Evolutionary conservation across 805 yeast genomes (phyloP).

Genomic region (Suhomyces xylopsoci): DNA sequence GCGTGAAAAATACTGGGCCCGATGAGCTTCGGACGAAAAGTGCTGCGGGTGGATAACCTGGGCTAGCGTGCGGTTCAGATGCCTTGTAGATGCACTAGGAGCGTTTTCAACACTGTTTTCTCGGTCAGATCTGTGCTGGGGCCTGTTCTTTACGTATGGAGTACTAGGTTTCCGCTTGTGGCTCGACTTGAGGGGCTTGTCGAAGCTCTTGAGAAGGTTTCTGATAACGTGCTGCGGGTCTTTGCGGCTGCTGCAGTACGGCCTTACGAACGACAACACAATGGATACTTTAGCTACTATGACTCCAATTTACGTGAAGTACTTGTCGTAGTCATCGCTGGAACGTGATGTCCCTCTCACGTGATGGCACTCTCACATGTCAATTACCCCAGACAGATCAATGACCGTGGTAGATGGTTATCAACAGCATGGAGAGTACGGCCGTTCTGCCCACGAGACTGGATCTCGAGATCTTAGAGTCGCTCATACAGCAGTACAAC

Average conservation of each 20-base stretch:
- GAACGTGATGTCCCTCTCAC: not conserved
- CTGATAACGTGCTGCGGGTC: not conserved
- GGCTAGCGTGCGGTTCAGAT: conserved; percentile 3
- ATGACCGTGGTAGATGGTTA: not conserved
- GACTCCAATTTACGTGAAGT: not conserved
- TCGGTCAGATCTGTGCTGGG: not conserved
- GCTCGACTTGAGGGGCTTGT: not conserved
- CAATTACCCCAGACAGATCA: not conserved
- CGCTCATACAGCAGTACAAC: conserved; percentile 1
- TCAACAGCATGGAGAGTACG: not conserved
- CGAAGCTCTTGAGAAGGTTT: not conserved
- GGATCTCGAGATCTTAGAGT: conserved; percentile 2
- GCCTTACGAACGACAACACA: conserved; percentile 3
- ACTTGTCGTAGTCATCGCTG: not conserved
- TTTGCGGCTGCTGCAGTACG: not conserved
- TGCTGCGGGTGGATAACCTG: conserved; percentile 8
- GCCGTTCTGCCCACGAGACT: not conserved
- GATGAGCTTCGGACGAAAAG: conserved; percentile 8
- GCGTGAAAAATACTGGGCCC: conserved; percentile 6
- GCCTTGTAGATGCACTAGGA: not conserved
- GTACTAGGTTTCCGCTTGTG: not conserved
- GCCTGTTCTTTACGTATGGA: not conserved
- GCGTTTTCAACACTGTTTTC: not conserved
- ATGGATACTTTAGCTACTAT: not conserved
- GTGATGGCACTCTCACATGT: not conserved